Conservation (phyloP, 1,284 basidiomycete genomes). For the Trametes polyzona region DNA sequence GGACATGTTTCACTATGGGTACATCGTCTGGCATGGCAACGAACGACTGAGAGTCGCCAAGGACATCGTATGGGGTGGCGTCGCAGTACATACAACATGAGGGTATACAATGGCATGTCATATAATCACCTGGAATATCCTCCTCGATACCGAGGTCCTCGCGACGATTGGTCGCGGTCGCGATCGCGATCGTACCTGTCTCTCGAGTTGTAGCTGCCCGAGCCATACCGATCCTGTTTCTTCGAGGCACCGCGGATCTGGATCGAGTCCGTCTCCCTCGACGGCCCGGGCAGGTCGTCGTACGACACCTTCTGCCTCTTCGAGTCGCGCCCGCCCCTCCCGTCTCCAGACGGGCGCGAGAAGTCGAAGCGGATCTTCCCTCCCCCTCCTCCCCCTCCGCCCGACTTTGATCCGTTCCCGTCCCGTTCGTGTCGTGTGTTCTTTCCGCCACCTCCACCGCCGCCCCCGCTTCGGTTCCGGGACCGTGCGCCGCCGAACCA, state of each 20-base stretch:
- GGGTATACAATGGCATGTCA: not conserved
- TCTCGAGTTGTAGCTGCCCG: slow-evolving; percentile 17
- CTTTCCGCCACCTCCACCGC: slow-evolving; percentile 10
- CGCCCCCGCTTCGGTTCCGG: slow-evolving; percentile 12
- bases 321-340: slow-evolving; percentile 13
- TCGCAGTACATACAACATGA: not conserved
- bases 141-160: slow-evolving; percentile 35
- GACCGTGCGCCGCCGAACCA: slow-evolving; percentile 56
- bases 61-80: too few relatives aligned
- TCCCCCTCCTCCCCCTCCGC: slow-evolving; percentile 14
- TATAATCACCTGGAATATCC: slow-evolving; percentile 33
- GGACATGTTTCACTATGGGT: not conserved
- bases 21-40: too few relatives aligned
- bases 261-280: slow-evolving; percentile 35
- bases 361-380: slow-evolving; percentile 45
- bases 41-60: too few relatives aligned
- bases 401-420: slow-evolving; percentile 14
- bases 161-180: slow-evolving; percentile 27
- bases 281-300: slow-evolving; percentile 31
- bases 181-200: slow-evolving; percentile 25
- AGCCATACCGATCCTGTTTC: slow-evolving; percentile 25
- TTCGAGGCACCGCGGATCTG: slow-evolving; percentile 34
- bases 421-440: slow-evolving; percentile 1
- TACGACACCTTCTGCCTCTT: slow-evolving; percentile 26
- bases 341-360: slow-evolving; percentile 26